Evolutionary conservation across 2,329 filamentous ascomycete species (phyloP).

Genomic region (Ophiosphaerella herpotricha): DNA sequence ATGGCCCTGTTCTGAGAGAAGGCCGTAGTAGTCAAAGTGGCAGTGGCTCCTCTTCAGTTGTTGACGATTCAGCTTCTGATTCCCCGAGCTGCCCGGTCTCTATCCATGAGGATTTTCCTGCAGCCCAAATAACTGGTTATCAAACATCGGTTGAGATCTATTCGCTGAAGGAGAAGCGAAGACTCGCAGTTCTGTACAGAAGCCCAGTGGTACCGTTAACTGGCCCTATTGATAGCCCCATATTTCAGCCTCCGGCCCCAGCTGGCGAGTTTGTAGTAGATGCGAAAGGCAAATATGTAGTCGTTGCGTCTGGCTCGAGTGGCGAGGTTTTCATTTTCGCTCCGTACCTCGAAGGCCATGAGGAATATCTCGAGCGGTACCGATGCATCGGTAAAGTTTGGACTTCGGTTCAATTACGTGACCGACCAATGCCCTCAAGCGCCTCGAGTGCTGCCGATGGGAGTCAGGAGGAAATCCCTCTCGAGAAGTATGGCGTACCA

Average conservation of each 20-base stretch:
- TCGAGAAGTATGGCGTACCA: slow-evolving; percentile 59
- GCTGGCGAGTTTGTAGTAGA: slow-evolving; percentile 74
- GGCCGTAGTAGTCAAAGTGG: slow-evolving; percentile 43
- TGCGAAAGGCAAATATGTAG: slow-evolving; percentile 71
- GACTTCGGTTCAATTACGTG: slow-evolving; percentile 74
- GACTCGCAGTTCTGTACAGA: slow-evolving; percentile 74
- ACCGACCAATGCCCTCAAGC: slow-evolving; percentile 39
- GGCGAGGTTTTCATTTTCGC: slow-evolving; percentile 83
- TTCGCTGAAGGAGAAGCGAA: slow-evolving; percentile 75
- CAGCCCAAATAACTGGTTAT: slow-evolving; percentile 62
- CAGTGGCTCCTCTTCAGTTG: slow-evolving; percentile 42
- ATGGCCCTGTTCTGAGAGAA: slow-evolving; percentile 70
- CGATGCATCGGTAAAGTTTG: slow-evolving; percentile 86
- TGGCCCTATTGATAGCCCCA: slow-evolving; percentile 61
- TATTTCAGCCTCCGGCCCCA: slow-evolving; percentile 71
- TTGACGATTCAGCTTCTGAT: slow-evolving; percentile 44
- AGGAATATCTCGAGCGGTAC: slow-evolving; percentile 49
- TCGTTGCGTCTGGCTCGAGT: slow-evolving; percentile 78
- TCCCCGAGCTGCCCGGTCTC: slow-evolving; percentile 44
- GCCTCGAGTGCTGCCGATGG: slow-evolving; percentile 44
- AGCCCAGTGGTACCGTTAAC: slow-evolving; percentile 66
- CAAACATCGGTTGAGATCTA: slow-evolving; percentile 90
- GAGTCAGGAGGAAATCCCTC: slow-evolving; percentile 37
- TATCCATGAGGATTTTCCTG: slow-evolving; percentile 27
- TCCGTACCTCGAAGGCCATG: slow-evolving; percentile 33